Percentiles rank a stretch among this genome's conserved stretches.
phyloP scores from a whole-genome alignment of 75 land plant species.

The Pinus tabuliformis region DNA sequence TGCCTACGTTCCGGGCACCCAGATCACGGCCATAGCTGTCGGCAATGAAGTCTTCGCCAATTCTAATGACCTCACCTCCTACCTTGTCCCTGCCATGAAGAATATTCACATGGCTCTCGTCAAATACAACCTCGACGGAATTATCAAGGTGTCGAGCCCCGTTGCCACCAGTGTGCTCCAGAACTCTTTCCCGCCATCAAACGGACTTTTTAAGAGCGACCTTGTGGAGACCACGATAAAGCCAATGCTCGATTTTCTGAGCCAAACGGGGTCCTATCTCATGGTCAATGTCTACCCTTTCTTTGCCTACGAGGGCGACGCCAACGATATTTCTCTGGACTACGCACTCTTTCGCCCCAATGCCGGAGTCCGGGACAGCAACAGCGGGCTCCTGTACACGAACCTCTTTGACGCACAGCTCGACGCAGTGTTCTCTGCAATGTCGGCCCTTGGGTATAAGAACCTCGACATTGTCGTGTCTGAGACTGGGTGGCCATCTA shows the following conservation, averaged over 20 bases:
- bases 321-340: conserved; percentile 52
- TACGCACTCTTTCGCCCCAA: conserved; percentile 61
- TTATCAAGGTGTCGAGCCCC: conserved; percentile 68
- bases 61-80: conserved; percentile 25
- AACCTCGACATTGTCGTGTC: conserved; percentile 40
- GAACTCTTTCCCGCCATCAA: conserved; percentile 68
- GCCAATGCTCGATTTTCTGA: conserved; percentile 67
- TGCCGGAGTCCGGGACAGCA: conserved; percentile 50
- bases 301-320: conserved; percentile 63
- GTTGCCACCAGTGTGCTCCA: conserved; percentile 52
- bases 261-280: conserved; percentile 43
- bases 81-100: conserved; percentile 72
- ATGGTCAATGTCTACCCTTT: conserved; percentile 90
- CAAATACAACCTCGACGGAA: conserved; percentile 25
- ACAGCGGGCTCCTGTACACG: conserved; percentile 46
- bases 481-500: conserved; percentile 80
- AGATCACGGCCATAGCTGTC: conserved; percentile 63
- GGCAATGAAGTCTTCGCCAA: conserved; percentile 75
- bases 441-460: conserved; percentile 38
- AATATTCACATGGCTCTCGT: conserved; percentile 57
- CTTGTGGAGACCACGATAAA: conserved; percentile 25
- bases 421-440: conserved; percentile 78
- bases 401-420: conserved; percentile 81
- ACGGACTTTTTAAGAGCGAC: conserved; percentile 42
- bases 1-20: conserved; percentile 48